A percentile compares a stretch with the other conserved stretches of the same genome.
Conservation (phyloP, 495 filamentous ascomycete species). For the Aspergillus biplanus region DNA sequence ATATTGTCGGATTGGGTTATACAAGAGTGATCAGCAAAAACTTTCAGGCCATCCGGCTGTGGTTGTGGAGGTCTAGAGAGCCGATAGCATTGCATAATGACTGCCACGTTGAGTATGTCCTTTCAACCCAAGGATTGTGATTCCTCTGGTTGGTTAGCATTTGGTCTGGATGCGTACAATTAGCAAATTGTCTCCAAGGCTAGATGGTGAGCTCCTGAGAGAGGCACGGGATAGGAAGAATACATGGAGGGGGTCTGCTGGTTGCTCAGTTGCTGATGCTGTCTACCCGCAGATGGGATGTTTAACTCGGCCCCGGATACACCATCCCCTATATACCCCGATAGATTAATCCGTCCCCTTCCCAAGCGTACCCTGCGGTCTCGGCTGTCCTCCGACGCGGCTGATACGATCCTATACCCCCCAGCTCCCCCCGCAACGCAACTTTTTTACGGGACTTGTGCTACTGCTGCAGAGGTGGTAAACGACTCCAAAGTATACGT, state of each 20-base stretch:
- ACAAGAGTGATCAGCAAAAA: slow-evolving; percentile 15
- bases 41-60: slow-evolving; percentile 27
- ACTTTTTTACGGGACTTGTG: slow-evolving; percentile 77
- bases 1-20: slow-evolving; percentile 19
- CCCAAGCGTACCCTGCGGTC: slow-evolving; percentile 86
- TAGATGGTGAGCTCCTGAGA: slow-evolving; percentile 21
- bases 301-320: slow-evolving; percentile 70
- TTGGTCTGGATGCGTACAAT: slow-evolving; percentile 18
- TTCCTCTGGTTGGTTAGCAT: slow-evolving; percentile 19
- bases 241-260: slow-evolving; percentile 28
- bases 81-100: slow-evolving; percentile 46
- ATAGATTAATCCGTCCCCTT: slow-evolving; percentile 90
- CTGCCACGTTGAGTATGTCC: slow-evolving; percentile 55
- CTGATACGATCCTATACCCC: slow-evolving; percentile 80
- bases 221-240: slow-evolving; percentile 3
- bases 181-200: slow-evolving; percentile 14
- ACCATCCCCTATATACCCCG: slow-evolving; percentile 75
- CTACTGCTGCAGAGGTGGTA: slow-evolving; percentile 41
- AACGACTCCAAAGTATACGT: slow-evolving; percentile 51
- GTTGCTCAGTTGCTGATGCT: slow-evolving; percentile 49
- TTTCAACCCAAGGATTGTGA: slow-evolving; percentile 33
- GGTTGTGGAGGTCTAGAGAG: slow-evolving; percentile 38
- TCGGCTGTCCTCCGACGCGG: slow-evolving; percentile 80
- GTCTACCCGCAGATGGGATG: slow-evolving; percentile 49
- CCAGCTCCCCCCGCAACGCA: slow-evolving; percentile 66